A percentile compares a stretch with the other conserved stretches of the same genome.
phyloP scores from a whole-genome alignment of 257 asterid genomes.

The Rubia yunnanensis region DNA sequence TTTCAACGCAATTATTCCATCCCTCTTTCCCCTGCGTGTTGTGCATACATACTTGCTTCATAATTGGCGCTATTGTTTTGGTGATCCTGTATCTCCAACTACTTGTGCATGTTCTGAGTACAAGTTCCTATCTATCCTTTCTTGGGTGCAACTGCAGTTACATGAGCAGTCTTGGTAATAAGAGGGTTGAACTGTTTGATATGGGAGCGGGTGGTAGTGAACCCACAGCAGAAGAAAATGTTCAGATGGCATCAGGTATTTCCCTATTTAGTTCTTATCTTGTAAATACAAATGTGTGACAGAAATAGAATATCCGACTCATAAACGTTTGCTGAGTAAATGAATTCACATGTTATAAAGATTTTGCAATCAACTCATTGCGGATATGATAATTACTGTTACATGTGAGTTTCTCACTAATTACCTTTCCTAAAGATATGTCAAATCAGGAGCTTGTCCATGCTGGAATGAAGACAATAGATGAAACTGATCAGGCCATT shows the following conservation, averaged over 20 bases:
- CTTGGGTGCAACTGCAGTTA: slow-evolving; percentile 40
- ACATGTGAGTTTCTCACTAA: neutral
- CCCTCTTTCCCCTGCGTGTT: neutral
- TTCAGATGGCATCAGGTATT: slow-evolving; percentile 84
- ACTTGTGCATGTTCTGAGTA: neutral
- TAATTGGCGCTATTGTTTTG: neutral
- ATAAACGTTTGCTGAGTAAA: neutral
- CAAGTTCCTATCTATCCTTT: neutral
- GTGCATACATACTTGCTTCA: no score
- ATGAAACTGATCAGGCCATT: slow-evolving; percentile 98
- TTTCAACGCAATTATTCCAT: neutral
- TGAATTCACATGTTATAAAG: neutral
- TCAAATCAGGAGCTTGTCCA: slow-evolving; percentile 88
- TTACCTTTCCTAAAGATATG: slow-evolving; percentile 52
- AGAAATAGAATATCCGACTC: neutral
- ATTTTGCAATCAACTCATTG: neutral
- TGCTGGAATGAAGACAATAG: slow-evolving; percentile 73
- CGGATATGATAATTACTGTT: neutral
- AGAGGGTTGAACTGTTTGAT: slow-evolving; percentile 92
- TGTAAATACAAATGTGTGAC: neutral
- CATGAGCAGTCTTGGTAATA: slow-evolving; percentile 87
- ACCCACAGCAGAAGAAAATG: slow-evolving; percentile 81
- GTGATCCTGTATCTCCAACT: neutral
- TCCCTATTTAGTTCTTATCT: neutral
- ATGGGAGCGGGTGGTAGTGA: slow-evolving; percentile 80